Evolutionary conservation across 768 basidiomycete genomes (phyloP).

Genomic region (Leccinellum luteum): DNA sequence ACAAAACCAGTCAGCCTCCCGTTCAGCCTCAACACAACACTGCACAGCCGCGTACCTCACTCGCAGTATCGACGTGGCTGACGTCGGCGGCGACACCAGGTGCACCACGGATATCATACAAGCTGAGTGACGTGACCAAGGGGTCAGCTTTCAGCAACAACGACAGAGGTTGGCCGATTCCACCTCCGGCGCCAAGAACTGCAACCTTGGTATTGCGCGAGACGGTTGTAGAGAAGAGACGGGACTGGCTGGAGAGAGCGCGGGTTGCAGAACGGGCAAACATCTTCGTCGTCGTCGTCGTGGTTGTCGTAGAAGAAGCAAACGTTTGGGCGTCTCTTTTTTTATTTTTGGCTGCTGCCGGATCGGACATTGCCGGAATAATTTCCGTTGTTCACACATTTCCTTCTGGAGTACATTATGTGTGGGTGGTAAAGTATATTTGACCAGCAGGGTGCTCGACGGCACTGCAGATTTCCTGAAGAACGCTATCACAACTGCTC

Average conservation of each 20-base stretch:
- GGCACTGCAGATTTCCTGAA: no score
- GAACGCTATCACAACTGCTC: no score
- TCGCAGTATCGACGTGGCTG: conserved; percentile 87
- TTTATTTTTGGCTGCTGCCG: conserved; percentile 5
- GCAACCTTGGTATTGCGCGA: conserved; percentile 82
- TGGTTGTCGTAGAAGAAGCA: conserved; percentile 12
- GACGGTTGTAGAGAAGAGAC: conserved; percentile 74
- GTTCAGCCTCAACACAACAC: background rate
- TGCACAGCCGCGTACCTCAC: conserved; percentile 56
- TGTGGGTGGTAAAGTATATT: no score
- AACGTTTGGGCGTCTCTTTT: background rate
- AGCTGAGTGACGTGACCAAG: conserved; percentile 76
- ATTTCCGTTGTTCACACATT: background rate
- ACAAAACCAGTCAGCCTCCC: conserved; percentile 10
- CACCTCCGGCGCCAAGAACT: conserved; percentile 97
- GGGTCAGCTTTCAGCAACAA: conserved; percentile 87
- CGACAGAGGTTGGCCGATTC: conserved; percentile 97
- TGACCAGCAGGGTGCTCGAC: no score
- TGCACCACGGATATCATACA: conserved; percentile 38
- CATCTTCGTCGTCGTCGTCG: conserved; percentile 45
- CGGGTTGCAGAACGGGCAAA: conserved; percentile 63
- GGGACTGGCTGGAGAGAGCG: conserved; percentile 50
- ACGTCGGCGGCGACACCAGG: conserved; percentile 95
- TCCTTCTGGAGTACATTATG: no score
- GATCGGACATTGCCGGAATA: conserved; percentile 15